These are phyloP conservation scores for Ziziphus jujuba DNA, from an alignment of 306 rosid genomes.

Conservation along the genomic window DNA sequence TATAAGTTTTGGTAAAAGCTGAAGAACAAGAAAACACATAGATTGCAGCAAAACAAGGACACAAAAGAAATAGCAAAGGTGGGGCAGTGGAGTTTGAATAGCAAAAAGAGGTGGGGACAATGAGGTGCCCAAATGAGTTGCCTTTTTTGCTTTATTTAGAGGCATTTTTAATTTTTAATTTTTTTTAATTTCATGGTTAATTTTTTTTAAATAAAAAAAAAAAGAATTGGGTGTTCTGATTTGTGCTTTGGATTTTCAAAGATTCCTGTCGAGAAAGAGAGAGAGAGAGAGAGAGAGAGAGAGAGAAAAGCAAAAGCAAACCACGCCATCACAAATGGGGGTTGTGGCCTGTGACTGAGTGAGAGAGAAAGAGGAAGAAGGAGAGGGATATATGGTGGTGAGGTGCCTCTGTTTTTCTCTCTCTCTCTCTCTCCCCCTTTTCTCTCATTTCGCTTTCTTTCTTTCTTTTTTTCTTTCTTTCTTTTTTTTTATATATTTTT, in stretches of 20 bases:
- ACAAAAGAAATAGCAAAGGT: not conserved
- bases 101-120: conserved; percentile 3
- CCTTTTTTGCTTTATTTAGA: not conserved
- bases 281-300: conserved; percentile 22
- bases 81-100: not conserved
- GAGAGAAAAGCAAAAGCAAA: conserved; percentile 52
- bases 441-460: conserved; percentile 26
- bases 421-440: conserved; percentile 26
- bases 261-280: conserved; percentile 52
- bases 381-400: conserved; percentile 2
- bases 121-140: conserved; percentile 24
- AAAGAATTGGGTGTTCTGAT: conserved; percentile 22
- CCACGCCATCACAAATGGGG: conserved; percentile 54
- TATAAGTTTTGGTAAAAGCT: too few species aligned
- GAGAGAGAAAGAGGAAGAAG: conserved; percentile 17
- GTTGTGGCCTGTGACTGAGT: conserved; percentile 3
- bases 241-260: conserved; percentile 56
- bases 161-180: not conserved
- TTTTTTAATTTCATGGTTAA: not conserved
- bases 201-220: conserved; percentile 10
- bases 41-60: too few species aligned
- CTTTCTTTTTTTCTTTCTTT: conserved; percentile 17
- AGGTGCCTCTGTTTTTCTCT: conserved; percentile 7
- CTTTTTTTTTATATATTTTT: conserved; percentile 38
- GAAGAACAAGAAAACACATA: too few species aligned